Evolutionary conservation across 2,329 filamentous ascomycete species (phyloP).

Genomic region (Hypoxylon sp.): DNA sequence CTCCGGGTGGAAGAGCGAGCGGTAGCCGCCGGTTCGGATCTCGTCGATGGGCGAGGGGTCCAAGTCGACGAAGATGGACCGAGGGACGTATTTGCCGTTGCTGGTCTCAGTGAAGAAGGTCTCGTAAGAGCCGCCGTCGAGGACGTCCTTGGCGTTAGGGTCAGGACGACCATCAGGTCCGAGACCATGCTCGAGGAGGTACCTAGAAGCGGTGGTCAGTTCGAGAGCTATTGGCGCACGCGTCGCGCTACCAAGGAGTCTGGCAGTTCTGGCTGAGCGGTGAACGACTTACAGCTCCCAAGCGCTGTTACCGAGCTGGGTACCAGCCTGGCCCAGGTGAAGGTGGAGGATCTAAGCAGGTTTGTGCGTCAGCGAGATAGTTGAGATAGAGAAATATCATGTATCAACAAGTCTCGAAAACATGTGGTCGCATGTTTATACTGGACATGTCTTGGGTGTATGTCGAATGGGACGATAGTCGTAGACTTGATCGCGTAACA

Average conservation of each 20-base stretch:
- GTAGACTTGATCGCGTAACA: conserved; percentile 11
- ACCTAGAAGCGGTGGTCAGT: conserved; percentile 53
- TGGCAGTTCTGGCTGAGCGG: conserved; percentile 23
- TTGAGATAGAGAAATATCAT: not conserved
- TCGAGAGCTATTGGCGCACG: conserved; percentile 3
- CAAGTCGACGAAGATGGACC: conserved; percentile 75
- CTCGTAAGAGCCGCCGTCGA: conserved; percentile 71
- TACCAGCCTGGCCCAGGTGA: conserved; percentile 73
- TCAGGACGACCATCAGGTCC: conserved; percentile 70
- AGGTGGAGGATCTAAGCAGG: conserved; percentile 65
- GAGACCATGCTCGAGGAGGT: conserved; percentile 76
- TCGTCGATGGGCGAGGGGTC: conserved; percentile 78
- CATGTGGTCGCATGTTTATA: conserved; percentile 1
- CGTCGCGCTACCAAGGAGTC: not conserved
- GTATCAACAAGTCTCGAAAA: not conserved
- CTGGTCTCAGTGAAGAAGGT: conserved; percentile 79
- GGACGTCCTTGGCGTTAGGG: conserved; percentile 65
- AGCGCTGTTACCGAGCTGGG: conserved; percentile 77
- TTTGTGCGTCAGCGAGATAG: conserved; percentile 29
- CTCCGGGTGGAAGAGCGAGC: conserved; percentile 76
- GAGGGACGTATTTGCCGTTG: conserved; percentile 75
- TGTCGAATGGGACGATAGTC: conserved; percentile 4
- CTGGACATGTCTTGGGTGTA: not conserved
- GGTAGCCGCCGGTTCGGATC: conserved; percentile 73
- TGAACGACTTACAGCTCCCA: conserved; percentile 73